Base-by-base conservation (phyloP, 2,329 filamentous ascomycete genomes). In the Domatiomyces catenatus region DNA sequence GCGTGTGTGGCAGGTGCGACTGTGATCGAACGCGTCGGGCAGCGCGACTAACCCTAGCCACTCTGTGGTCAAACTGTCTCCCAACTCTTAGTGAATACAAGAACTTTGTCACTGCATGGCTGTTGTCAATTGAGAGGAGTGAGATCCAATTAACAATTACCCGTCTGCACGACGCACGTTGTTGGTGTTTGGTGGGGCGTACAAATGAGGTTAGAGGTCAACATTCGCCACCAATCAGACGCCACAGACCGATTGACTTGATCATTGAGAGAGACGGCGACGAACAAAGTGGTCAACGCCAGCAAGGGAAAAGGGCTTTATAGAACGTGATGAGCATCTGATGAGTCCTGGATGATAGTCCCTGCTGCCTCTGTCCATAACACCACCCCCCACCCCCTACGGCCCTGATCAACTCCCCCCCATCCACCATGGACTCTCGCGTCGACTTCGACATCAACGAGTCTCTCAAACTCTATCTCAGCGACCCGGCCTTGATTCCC, bases 391-490 rank as follows among this genome's bases (percentile, higher is more conserved):
- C 10, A 12, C 32, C 10, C 10, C 32, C 32, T 1, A 39, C 32
- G 15, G 10, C 12, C 15, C 15, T 15, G 2, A 39, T 5, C 32
- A 5, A 32, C 28, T 10, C 8, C 8, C 32, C 5, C 15, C 15
- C 10, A 50, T 17, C 42, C 49, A 53, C 74, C 63, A 84, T 84
- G 72, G 75, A 75, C 60, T 71, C 73, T 57, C 71, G 69, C 56
- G 77, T 88, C 65, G 77, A 83, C 63, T 98, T 98, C 71, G 86
- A 96, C 67, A 86, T 98, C 69, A 94, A 95, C 67, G 84, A 94
- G 72, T 87, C 88, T 58, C 83, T 96, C 67, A 95, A 94, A 75
- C 79, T 86, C 66, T 98, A 95, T 70, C 86, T 95, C 77, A 93
- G 87, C 69, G 90, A 96, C 66, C 90, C 92, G 7, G 74, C 81